Evolutionary conservation across 1,139 yeast species (phyloP).

Genomic region (Kodamaea arcana): DNA sequence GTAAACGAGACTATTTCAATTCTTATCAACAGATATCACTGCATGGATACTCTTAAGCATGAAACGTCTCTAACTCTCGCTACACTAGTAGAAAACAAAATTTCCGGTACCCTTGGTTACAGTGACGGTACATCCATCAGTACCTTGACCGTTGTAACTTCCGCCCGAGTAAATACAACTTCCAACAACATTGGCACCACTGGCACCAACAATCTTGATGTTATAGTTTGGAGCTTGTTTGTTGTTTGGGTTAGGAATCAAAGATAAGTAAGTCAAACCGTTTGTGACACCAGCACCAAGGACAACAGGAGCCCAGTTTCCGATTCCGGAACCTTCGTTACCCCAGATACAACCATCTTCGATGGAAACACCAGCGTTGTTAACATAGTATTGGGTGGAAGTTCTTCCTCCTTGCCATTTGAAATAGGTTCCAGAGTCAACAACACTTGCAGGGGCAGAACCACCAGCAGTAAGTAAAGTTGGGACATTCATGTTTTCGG

Average conservation of each 20-base stretch:
- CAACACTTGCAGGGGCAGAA: conserved; percentile 58
- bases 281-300: conserved; percentile 68
- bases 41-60: no score
- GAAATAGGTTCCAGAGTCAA: conserved; percentile 59
- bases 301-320: conserved; percentile 83
- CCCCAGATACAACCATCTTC: conserved; percentile 82
- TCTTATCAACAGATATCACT: no score
- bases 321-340: conserved; percentile 55
- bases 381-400: conserved; percentile 76
- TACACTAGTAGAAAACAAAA: conserved; percentile 53
- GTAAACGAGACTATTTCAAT: no score
- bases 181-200: conserved; percentile 51
- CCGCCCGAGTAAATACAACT: conserved; percentile 64
- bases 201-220: conserved; percentile 63
- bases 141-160: conserved; percentile 54
- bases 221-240: conserved; percentile 56
- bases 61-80: not conserved
- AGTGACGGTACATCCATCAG: conserved; percentile 77
- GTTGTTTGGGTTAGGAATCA: conserved; percentile 83
- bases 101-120: conserved; percentile 64
- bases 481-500: conserved; percentile 84
- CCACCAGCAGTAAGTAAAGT: conserved; percentile 62
- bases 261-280: conserved; percentile 66
- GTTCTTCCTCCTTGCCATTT: conserved; percentile 63
- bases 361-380: conserved; percentile 72